Evolutionary conservation across 768 basidiomycete genomes (phyloP), one percentile per base, ranked within the genome.

Genomic region (Suillus variegatus): DNA sequence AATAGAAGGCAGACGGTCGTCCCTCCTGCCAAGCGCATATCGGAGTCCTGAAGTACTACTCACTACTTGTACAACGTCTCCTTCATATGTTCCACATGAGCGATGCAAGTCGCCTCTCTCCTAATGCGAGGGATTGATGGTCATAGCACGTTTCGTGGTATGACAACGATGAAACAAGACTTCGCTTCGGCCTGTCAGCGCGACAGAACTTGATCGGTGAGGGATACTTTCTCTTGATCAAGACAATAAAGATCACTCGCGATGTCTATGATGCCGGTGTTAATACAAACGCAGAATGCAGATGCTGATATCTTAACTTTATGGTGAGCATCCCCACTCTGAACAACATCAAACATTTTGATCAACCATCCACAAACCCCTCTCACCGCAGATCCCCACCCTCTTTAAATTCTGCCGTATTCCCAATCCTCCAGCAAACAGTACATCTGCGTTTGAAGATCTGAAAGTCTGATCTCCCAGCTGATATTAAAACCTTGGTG

Each of bases 351-450:
- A 6, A 52, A 52, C 16, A 51, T 18, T 52, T 52, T 18, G 51
- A 18, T 52, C 25, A 28, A 16, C 16, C 16, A 52, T 1, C 28
- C 14, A 8, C 16, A 52, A 16, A 28, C 16, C 16, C 25, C 51
- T 28, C 16, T 25, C 51, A 52, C 51, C 1, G 3, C 13, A 25
- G 49, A 16, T 51, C 25, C 7, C 8, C 7, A 0, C 16, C 8
- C 51, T 9, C 25, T 52, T 8, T 28, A 52, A 28, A 52, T 52
- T 32, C 25, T 16, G 16, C 51, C 51, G 16, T 25, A 58, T 63
- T 76, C 73, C 75, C 75, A 77, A 62, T 71, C 74, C 0, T 76
- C 75, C 62, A 77, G 62, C 32, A 76, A 43, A 28, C 54, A 64
- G 25, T 61, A 64, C 75, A 76, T 77, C 6, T 69, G 71, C 13